Evolutionary conservation across 2,329 filamentous ascomycete genomes (phyloP).

Genomic region (Cercospora nicotianae): DNA sequence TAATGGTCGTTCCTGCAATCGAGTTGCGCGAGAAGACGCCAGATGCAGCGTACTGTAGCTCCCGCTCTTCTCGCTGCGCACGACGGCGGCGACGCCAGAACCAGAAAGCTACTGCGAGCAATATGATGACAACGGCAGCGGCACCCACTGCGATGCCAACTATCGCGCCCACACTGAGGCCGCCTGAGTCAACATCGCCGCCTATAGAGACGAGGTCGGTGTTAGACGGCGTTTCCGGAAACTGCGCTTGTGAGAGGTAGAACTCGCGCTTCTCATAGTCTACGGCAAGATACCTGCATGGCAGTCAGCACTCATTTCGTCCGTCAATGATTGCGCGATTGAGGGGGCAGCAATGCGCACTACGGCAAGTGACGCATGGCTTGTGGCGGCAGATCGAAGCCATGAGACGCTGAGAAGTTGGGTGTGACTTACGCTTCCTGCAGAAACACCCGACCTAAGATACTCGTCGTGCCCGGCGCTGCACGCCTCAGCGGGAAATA

Average conservation of each 20-base stretch:
- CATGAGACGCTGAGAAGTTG: too few relatives aligned
- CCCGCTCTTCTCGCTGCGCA: neutral
- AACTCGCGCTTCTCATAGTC: conserved; percentile 20
- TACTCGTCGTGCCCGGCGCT: too few relatives aligned
- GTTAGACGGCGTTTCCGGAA: neutral
- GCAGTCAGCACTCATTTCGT: too few relatives aligned
- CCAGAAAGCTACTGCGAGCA: conserved; percentile 15
- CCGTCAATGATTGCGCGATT: too few relatives aligned
- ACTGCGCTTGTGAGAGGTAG: conserved; percentile 9
- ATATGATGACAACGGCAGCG: conserved; percentile 5
- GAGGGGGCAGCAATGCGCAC: too few relatives aligned
- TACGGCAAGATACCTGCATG: conserved; percentile 12
- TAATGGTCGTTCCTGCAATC: conserved; percentile 25
- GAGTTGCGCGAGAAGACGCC: conserved; percentile 9
- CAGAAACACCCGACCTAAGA: too few relatives aligned
- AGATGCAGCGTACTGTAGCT: neutral
- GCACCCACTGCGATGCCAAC: conserved; percentile 22
- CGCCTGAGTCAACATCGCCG: too few relatives aligned
- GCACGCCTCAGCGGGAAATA: too few relatives aligned
- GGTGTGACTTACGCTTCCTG: too few relatives aligned
- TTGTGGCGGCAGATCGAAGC: too few relatives aligned
- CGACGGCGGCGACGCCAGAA: conserved; percentile 6
- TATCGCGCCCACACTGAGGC: conserved; percentile 19
- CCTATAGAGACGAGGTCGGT: neutral
- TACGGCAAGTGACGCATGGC: too few relatives aligned